Conservation (phyloP, 169 alveolate species). For the Cryptosporidium viatorum region DNA sequence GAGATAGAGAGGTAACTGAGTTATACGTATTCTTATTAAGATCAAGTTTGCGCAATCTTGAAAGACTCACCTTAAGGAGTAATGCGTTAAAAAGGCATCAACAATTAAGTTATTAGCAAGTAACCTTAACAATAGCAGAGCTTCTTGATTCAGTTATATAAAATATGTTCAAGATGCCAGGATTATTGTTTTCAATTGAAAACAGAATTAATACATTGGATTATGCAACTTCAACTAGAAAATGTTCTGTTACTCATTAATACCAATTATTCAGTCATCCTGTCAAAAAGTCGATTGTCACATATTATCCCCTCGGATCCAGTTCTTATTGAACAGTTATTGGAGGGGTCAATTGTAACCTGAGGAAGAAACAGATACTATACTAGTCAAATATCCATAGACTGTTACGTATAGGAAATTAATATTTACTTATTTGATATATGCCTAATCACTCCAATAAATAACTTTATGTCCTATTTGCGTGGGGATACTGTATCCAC, state of each 20-base stretch:
- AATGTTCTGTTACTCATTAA: constrained; percentile 47
- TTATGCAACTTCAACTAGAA: constrained; percentile 39
- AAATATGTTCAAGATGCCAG: constrained; percentile 11
- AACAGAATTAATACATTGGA: constrained; percentile 51
- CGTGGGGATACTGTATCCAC: constrained; percentile 77
- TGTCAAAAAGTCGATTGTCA: constrained; percentile 75
- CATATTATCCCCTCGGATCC: constrained; percentile 69
- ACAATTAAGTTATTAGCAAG: not conserved
- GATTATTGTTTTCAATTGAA: not conserved
- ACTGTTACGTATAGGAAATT: constrained; percentile 54
- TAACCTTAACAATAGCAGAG: constrained; percentile 31
- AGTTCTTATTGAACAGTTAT: constrained; percentile 25
- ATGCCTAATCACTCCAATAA: constrained; percentile 71
- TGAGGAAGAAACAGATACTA: constrained; percentile 75
- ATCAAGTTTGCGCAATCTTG: not conserved
- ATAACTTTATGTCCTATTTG: constrained; percentile 31
- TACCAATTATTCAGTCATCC: constrained; percentile 74
- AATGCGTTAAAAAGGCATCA: constrained; percentile 28
- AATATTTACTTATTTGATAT: constrained; percentile 10
- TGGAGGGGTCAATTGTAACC: constrained; percentile 78
- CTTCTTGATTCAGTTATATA: constrained; percentile 13
- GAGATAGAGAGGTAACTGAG: not conserved
- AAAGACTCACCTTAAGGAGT: constrained; percentile 6
- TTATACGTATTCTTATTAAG: not conserved
- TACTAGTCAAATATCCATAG: constrained; percentile 76